A percentile compares a stretch with the other conserved stretches of the same genome.
These are phyloP conservation scores for Bipolaris bicolor DNA, from an alignment of 2,329 filamentous ascomycete species.

Conservation along the genomic window DNA sequence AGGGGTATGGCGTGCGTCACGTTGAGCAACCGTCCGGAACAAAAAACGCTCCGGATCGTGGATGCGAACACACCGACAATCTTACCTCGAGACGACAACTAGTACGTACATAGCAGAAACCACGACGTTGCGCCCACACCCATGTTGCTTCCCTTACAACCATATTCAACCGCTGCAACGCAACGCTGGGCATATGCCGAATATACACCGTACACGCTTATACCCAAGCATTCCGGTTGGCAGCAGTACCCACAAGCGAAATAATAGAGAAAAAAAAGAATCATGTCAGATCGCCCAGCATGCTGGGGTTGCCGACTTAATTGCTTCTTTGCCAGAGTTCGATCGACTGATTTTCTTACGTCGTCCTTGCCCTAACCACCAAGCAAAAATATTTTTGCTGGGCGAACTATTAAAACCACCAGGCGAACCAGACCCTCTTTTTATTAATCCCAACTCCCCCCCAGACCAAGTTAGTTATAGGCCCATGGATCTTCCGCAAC, in stretches of 20 bases:
- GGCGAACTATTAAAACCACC: background rate
- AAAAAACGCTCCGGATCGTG: background rate
- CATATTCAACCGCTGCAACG: background rate
- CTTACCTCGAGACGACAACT: conserved; percentile 3
- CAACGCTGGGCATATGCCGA: background rate
- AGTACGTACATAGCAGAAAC: background rate
- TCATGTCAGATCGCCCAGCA: background rate
- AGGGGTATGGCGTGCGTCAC: background rate
- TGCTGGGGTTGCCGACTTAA: background rate
- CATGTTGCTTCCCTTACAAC: background rate
- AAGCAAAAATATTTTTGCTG: background rate
- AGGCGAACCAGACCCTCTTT: background rate
- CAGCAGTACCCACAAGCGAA: background rate
- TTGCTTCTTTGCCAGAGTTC: background rate
- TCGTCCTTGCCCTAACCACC: background rate
- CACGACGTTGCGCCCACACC: background rate
- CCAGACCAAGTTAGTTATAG: background rate
- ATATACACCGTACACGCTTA: conserved; percentile 7
- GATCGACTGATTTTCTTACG: background rate
- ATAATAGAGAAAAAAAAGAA: background rate
- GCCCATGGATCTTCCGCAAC: background rate
- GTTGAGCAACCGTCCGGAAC: conserved; percentile 1
- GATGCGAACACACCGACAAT: conserved; percentile 8
- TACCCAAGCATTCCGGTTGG: background rate
- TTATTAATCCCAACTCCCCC: background rate